phyloP scores from a whole-genome alignment of 2,329 filamentous ascomycete species.

The Chrysosphaeria jannelii region DNA sequence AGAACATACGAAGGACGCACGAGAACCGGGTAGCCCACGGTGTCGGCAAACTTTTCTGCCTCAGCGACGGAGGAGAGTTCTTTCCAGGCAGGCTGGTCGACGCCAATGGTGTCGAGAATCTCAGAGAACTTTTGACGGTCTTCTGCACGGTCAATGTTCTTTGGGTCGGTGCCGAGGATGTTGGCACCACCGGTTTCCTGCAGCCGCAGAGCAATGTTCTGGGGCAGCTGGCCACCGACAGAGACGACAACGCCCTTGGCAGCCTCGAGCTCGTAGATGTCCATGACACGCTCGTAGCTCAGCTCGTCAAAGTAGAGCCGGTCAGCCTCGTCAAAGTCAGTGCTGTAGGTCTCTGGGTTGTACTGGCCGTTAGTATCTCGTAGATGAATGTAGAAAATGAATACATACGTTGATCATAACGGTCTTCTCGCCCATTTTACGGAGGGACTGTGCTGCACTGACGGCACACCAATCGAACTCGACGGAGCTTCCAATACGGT shows the following conservation, averaged over 20 bases:
- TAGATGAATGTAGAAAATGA: constrained; percentile 1
- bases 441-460: constrained; percentile 57
- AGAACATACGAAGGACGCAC: constrained; percentile 89
- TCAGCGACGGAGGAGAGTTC: constrained; percentile 74
- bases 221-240: constrained; percentile 81
- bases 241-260: constrained; percentile 76
- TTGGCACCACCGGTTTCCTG: constrained; percentile 77
- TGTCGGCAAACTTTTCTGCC: constrained; percentile 59
- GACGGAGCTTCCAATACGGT: constrained; percentile 89
- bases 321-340: constrained; percentile 72
- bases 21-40: constrained; percentile 77
- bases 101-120: constrained; percentile 84
- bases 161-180: constrained; percentile 72
- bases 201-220: constrained; percentile 86
- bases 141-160: constrained; percentile 92
- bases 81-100: constrained; percentile 95
- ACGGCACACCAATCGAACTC: constrained; percentile 99
- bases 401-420: constrained; percentile 71
- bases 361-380: too few relatives aligned
- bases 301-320: constrained; percentile 92
- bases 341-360: constrained; percentile 55
- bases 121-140: constrained; percentile 96
- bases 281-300: constrained; percentile 92
- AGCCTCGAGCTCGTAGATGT: constrained; percentile 83
- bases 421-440: constrained; percentile 79